These are phyloP conservation scores for Myriosclerotinia curreyana DNA, from an alignment of 2,329 filamentous ascomycete genomes.

Conservation along the genomic window DNA sequence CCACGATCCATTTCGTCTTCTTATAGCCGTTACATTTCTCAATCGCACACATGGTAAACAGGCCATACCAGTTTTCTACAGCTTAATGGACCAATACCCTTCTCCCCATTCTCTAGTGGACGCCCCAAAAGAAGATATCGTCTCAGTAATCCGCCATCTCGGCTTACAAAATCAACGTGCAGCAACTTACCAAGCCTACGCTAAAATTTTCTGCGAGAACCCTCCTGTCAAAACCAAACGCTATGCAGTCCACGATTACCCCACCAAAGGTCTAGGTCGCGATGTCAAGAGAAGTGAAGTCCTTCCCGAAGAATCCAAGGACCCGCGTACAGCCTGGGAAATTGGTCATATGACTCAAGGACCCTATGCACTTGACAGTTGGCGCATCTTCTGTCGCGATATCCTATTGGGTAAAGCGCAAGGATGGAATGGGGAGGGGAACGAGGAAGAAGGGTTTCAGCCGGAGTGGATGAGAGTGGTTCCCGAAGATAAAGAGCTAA, in stretches of 20 bases:
- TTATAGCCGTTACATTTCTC: slow-evolving; percentile 80
- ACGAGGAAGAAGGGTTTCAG: slow-evolving; percentile 61
- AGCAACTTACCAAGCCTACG: slow-evolving; percentile 65
- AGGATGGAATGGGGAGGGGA: slow-evolving; percentile 64
- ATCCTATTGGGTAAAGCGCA: slow-evolving; percentile 61
- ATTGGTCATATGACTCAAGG: slow-evolving; percentile 82
- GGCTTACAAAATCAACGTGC: slow-evolving; percentile 70
- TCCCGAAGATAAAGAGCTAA: slow-evolving; percentile 83
- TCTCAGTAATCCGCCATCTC: slow-evolving; percentile 63
- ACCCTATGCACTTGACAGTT: slow-evolving; percentile 81
- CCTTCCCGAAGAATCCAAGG: slow-evolving; percentile 44
- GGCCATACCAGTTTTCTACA: slow-evolving; percentile 73
- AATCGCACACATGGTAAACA: slow-evolving; percentile 73
- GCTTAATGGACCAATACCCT: slow-evolving; percentile 65
- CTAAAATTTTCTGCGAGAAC: slow-evolving; percentile 58
- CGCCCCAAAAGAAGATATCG: slow-evolving; percentile 55
- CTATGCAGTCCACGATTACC: slow-evolving; percentile 57
- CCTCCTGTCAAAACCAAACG: slow-evolving; percentile 60
- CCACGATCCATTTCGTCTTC: slow-evolving; percentile 71
- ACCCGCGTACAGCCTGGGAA: slow-evolving; percentile 59
- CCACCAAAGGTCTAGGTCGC: slow-evolving; percentile 47
- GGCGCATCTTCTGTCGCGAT: slow-evolving; percentile 91
- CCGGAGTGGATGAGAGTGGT: slow-evolving; percentile 89
- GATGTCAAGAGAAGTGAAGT: slow-evolving; percentile 48
- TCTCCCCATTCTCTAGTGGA: slow-evolving; percentile 60